Percentiles rank a stretch among this genome's conserved stretches.
phyloP scores from a whole-genome alignment of 1,284 basidiomycete species.

The Phlebopus sp. region DNA sequence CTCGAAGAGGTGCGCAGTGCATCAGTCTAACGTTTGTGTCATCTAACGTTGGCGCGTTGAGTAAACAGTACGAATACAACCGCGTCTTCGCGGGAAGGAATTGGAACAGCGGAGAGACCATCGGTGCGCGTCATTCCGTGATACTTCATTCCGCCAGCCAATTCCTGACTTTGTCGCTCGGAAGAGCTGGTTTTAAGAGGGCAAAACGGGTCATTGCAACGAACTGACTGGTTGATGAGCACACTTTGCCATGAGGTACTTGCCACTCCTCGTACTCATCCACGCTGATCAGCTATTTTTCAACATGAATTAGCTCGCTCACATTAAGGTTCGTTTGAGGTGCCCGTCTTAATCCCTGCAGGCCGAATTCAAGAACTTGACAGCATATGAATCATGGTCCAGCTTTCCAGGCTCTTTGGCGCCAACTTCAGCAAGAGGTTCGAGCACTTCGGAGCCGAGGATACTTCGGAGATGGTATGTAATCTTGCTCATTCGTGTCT shows the following conservation, averaged over 20 bases:
- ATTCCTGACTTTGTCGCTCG: neutral
- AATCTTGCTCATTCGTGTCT: constrained; percentile 1
- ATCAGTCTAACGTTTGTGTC: neutral
- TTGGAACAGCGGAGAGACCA: constrained; percentile 75
- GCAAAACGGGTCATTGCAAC: constrained; percentile 54
- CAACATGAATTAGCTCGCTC: constrained; percentile 53
- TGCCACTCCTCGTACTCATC: neutral
- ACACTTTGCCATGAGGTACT: constrained; percentile 80
- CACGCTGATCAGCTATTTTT: constrained; percentile 3
- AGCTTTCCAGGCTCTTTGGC: constrained; percentile 71
- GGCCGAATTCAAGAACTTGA: constrained; percentile 7
- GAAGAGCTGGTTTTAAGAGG: constrained; percentile 71
- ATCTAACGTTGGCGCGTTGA: neutral
- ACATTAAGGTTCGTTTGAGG: constrained; percentile 58
- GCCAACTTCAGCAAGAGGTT: constrained; percentile 60
- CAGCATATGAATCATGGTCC: constrained; percentile 79
- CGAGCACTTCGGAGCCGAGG: constrained; percentile 63
- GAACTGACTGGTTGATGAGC: constrained; percentile 68
- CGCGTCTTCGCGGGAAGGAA: constrained; percentile 74
- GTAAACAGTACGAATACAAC: constrained; percentile 66
- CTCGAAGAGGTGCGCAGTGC: constrained; percentile 64
- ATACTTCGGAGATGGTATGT: constrained; percentile 75
- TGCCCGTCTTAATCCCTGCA: neutral
- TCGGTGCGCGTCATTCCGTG: constrained; percentile 46
- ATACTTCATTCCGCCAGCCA: neutral